phyloP scores from a whole-genome alignment of 2,329 filamentous ascomycete genomes.

The Exophiala dermatitidis region DNA sequence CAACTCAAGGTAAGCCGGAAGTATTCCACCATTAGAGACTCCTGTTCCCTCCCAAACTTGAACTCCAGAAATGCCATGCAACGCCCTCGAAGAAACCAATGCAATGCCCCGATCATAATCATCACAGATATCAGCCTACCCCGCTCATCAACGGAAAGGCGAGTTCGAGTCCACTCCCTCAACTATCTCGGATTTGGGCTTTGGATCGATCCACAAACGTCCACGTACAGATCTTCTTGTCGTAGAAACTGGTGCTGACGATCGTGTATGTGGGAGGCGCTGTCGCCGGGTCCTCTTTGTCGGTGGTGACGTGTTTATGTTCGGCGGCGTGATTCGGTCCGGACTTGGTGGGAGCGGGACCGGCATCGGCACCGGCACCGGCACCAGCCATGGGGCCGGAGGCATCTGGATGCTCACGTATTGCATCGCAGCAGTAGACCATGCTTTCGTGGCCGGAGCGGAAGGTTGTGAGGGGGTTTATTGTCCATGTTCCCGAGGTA shows the following conservation, averaged over 20 bases:
- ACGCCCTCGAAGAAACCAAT: too few species aligned
- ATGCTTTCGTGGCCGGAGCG: constrained; percentile 77
- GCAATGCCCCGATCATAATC: too few species aligned
- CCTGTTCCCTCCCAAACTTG: too few species aligned
- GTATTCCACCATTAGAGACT: too few species aligned
- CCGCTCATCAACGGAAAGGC: background rate
- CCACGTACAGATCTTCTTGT: constrained; percentile 47
- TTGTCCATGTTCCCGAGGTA: constrained; percentile 32
- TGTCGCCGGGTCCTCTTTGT: background rate
- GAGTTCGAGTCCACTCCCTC: background rate
- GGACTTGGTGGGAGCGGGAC: background rate
- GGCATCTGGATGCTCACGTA: constrained; percentile 6
- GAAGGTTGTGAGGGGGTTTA: constrained; percentile 63
- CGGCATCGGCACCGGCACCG: background rate
- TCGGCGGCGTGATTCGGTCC: background rate
- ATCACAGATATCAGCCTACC: too few species aligned
- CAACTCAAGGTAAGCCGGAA: too few species aligned
- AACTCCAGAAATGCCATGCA: too few species aligned
- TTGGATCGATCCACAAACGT: constrained; percentile 25
- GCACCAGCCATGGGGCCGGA: background rate
- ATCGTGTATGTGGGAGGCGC: constrained; percentile 24
- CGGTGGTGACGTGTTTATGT: background rate
- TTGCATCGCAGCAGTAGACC: constrained; percentile 75
- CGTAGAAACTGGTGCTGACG: constrained; percentile 49
- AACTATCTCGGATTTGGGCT: constrained; percentile 7